Evolutionary conservation across 2,329 filamentous ascomycete genomes (phyloP).

Genomic region (Botrytis squamosa): DNA sequence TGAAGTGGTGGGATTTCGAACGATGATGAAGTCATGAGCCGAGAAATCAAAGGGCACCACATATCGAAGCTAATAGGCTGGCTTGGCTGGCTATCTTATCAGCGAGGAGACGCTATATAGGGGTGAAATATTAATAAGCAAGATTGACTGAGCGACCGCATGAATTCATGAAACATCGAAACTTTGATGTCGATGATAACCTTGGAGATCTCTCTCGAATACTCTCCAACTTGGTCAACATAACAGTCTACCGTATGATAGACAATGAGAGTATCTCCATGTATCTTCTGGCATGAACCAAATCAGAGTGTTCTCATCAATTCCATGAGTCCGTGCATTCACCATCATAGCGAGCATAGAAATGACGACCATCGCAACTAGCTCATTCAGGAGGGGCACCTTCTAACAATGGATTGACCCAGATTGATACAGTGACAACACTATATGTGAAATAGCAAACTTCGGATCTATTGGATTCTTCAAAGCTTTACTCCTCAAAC

Average conservation of each 20-base stretch:
- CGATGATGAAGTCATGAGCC: conserved; percentile 7
- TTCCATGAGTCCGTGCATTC: not conserved
- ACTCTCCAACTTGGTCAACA: not conserved
- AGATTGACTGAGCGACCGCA: not conserved
- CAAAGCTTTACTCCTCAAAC: not conserved
- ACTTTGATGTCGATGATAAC: too few relatives aligned
- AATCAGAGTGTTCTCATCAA: not conserved
- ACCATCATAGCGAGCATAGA: not conserved
- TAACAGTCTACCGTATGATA: not conserved
- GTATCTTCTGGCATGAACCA: not conserved
- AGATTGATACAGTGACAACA: not conserved
- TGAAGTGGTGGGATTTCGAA: not conserved
- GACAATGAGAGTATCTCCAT: not conserved
- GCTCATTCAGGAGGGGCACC: not conserved
- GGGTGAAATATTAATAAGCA: not conserved
- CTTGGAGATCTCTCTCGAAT: not conserved
- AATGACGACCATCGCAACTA: not conserved
- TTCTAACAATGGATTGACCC: not conserved
- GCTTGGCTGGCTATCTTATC: not conserved
- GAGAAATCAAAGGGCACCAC: not conserved
- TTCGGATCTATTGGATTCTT: not conserved
- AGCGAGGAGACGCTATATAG: not conserved
- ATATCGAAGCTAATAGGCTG: not conserved
- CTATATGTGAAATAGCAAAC: not conserved
- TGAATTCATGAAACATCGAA: too few relatives aligned